Evolutionary conservation across 352 stramenopile genomes (phyloP), one percentile per base, ranked within the genome.

Genomic region (Globisporangium spinosum): DNA sequence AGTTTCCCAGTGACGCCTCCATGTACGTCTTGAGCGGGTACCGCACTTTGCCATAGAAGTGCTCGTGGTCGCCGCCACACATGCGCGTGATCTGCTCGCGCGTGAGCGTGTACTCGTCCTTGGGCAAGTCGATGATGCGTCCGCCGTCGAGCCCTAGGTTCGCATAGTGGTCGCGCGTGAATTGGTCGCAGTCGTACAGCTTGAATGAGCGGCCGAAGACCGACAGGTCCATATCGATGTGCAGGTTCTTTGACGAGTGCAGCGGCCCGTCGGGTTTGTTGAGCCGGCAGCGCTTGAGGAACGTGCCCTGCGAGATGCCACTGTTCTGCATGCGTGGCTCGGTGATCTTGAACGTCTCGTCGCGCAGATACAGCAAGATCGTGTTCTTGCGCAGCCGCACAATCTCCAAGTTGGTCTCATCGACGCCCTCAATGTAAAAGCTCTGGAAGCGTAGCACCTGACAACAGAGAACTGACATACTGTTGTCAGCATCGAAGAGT

Each of bases 301-400:
- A 97, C 10, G 77, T 95, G 29, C 91, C 91, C 47, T 97, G 87
- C 3, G 81, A 80, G 38, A 97, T 93, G 9, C 91, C 91, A 62
- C 83, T 94, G 77, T 97, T 97, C 47, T 78, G 65, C 5, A 81
- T 71, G 43, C 81, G 82, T 34, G 87, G 77, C 74, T 97, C 91
- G 58, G 92, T 89, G 65, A 98, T 95, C 77, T 97, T 79, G 45
- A 97, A 92, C 25, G 85, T 96, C 58, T 96, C 83, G 68, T 97
- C 91, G 29, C 85, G 75, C 32, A 97, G 76, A 65, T 96, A 96
- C 15, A 89, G 71, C 62, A 98, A 56, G 20, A 93, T 82, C n/a
- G 83, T 79, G 67, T 83, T 94, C 57, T 78, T 92, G 69, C 78
- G 92, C 35, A 90, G 73, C 4, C 77, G 82, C 43, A 93, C 77